A percentile compares a stretch with the other conserved stretches of the same genome.
Evolutionary conservation across 2,329 filamentous ascomycete genomes (phyloP).

Genomic region (Bretziella fagacearum): DNA sequence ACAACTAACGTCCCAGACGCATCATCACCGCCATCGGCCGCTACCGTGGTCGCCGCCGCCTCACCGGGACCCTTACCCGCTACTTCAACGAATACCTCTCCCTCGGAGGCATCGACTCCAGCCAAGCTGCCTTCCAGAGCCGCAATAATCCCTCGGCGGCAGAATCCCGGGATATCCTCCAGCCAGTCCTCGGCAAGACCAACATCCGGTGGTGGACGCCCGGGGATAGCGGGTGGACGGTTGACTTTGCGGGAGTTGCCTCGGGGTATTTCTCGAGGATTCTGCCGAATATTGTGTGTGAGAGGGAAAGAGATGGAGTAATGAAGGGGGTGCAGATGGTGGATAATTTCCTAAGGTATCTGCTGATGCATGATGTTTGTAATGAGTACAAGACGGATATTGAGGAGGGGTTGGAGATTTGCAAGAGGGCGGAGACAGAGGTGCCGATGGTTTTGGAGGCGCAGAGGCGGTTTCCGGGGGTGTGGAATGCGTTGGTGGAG

Average conservation of each 20-base stretch:
- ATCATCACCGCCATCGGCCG: slow-evolving; percentile 6
- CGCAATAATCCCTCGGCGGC: slow-evolving; percentile 32
- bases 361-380: slow-evolving; percentile 71
- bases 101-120: slow-evolving; percentile 61
- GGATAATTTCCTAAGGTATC: slow-evolving; percentile 75
- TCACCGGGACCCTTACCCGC: slow-evolving; percentile 42
- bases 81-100: slow-evolving; percentile 68
- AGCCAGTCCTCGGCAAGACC: slow-evolving; percentile 35
- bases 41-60: slow-evolving; percentile 44
- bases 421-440: slow-evolving; percentile 49
- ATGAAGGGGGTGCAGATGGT: slow-evolving; percentile 37
- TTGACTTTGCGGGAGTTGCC: slow-evolving; percentile 66
- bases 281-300: neutral
- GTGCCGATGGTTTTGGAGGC: slow-evolving; percentile 41
- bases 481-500: slow-evolving; percentile 61
- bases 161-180: slow-evolving; percentile 33
- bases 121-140: slow-evolving; percentile 35
- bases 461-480: slow-evolving; percentile 44
- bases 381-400: slow-evolving; percentile 60
- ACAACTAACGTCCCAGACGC: slow-evolving; percentile 6
- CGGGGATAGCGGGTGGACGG: slow-evolving; percentile 40
- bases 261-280: slow-evolving; percentile 56
- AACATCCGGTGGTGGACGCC: slow-evolving; percentile 32
- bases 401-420: slow-evolving; percentile 46
- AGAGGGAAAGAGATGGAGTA: slow-evolving; percentile 19